These are phyloP conservation scores for Phanerochaete sordida DNA, from an alignment of 768 basidiomycete species.

Conservation along the genomic window DNA sequence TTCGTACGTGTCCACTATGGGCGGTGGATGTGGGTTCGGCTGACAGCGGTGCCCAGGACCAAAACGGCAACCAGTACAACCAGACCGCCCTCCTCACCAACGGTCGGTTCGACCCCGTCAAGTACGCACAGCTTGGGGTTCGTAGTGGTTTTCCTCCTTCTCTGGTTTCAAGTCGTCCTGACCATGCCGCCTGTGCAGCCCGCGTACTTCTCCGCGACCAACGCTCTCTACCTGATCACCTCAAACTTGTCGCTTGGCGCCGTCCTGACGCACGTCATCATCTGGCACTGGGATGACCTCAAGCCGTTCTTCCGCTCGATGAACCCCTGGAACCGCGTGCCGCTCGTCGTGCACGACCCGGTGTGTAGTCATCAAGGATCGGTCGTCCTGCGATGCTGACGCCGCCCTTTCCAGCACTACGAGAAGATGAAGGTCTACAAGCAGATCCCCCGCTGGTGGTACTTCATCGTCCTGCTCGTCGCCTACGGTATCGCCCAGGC, in stretches of 20 bases:
- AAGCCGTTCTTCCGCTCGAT: slow-evolving; percentile 30
- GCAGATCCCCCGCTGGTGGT: slow-evolving; percentile 53
- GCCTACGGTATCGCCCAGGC: slow-evolving; percentile 50
- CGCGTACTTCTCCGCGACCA: slow-evolving; percentile 34
- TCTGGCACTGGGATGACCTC: slow-evolving; percentile 35
- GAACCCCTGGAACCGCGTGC: slow-evolving; percentile 31
- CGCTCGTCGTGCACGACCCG: slow-evolving; percentile 26
- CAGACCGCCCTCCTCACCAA: slow-evolving; percentile 50
- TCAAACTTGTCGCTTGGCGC: slow-evolving; percentile 33
- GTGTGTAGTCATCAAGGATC: not conserved
- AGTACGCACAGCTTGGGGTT: slow-evolving; percentile 25
- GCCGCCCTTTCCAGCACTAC: slow-evolving; percentile 37
- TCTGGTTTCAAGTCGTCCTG: slow-evolving; percentile 10
- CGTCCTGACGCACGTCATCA: slow-evolving; percentile 30
- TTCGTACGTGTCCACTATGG: slow-evolving; percentile 17
- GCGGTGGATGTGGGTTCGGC: not conserved
- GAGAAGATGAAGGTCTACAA: slow-evolving; percentile 48
- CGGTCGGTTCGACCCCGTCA: slow-evolving; percentile 24
- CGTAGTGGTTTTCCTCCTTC: slow-evolving; percentile 11
- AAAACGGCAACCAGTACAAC: slow-evolving; percentile 26
- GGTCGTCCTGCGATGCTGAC: not conserved
- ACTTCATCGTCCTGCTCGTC: slow-evolving; percentile 36
- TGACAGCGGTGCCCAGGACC: slow-evolving; percentile 10
- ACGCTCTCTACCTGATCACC: slow-evolving; percentile 31
- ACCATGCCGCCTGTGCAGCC: slow-evolving; percentile 18